Evolutionary conservation across 257 asterid species (phyloP), one percentile per base, ranked within the genome.

Genomic region (Solanum neorickii): DNA sequence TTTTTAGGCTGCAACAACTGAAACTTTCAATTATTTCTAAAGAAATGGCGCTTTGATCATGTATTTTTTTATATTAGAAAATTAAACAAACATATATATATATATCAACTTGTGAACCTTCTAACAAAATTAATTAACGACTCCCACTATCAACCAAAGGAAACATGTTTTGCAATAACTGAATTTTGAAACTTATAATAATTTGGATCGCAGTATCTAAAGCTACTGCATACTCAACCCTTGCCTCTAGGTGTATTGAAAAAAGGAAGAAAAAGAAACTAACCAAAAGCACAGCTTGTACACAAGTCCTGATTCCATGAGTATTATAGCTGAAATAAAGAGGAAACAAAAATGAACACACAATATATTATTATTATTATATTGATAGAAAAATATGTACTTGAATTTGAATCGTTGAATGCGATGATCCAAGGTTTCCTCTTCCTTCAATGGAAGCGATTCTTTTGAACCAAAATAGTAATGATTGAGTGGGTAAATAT

Each of bases 231-330:
- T 59, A 59, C 66, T 59, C 66, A 3, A 25, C 65, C 65, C 65
- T 56, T 56, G 20, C 25, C 65, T 56, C 5, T 56, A 59, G 66
- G 8, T 62, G 31, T 62, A 5, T 11, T 23, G 73, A 25, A 3
- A 8, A 35, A 18, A 86, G 16, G 83, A 86, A 31, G 2, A 10
- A 29, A 70, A 18, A 74, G 83, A 88, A 23, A 90, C 98, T 31
- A 83, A 97, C 99, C 98, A 95, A 87, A 76, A 97, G 87, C 41
- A 92, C 98, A 39, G 93, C 99, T 87, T 96, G 95, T 29, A 97
- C 98, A 89, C 92, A 91, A 33, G 90, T 95, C 95, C 99, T 93
- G 91, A 92, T 82, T 87, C 99, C 99, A 83, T 89, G 69, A 39
- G 96, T 92, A 88, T 93, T 94, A 82, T 94, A 95, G 87, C 99